phyloP scores from a whole-genome alignment of 352 stramenopile genomes.

The Aphanomyces stellatus region DNA sequence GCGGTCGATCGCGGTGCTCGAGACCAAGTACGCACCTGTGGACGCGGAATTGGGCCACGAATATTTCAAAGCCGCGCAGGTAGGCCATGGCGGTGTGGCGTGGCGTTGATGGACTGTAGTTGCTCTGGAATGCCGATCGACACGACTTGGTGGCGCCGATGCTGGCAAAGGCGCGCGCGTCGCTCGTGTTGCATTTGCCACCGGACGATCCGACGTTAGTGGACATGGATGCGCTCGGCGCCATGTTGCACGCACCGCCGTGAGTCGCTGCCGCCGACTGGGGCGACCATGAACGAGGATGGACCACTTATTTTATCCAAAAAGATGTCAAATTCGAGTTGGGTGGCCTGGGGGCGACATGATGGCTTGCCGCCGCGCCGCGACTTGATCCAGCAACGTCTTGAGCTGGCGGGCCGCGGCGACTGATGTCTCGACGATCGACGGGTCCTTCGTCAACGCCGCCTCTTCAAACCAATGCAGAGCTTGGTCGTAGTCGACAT shows the following conservation, averaged over 20 bases:
- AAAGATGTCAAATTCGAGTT: too few relatives aligned
- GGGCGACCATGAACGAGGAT: too few relatives aligned
- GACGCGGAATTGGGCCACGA: slow-evolving; percentile 11
- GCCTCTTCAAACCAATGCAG: slow-evolving; percentile 4
- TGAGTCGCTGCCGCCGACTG: too few relatives aligned
- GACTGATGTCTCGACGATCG: background rate
- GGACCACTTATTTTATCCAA: too few relatives aligned
- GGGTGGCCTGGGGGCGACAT: background rate
- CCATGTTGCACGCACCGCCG: too few relatives aligned
- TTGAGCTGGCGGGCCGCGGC: background rate
- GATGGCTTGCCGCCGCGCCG: background rate
- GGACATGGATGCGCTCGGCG: background rate
- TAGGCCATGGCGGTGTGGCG: too few relatives aligned
- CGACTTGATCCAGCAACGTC: background rate
- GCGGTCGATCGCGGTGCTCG: background rate
- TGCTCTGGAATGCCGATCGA: background rate
- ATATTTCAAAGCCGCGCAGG: slow-evolving; percentile 8
- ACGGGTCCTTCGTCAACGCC: background rate
- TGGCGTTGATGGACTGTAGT: background rate
- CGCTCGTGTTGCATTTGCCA: background rate
- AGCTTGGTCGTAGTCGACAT: background rate
- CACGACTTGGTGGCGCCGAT: background rate
- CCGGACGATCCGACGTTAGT: background rate
- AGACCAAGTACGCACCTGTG: background rate
- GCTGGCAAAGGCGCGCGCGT: background rate